These are phyloP conservation scores for Ophiognomonia clavigignenti-juglandacearum DNA, from an alignment of 2,329 filamentous ascomycete species.

Conservation along the genomic window DNA sequence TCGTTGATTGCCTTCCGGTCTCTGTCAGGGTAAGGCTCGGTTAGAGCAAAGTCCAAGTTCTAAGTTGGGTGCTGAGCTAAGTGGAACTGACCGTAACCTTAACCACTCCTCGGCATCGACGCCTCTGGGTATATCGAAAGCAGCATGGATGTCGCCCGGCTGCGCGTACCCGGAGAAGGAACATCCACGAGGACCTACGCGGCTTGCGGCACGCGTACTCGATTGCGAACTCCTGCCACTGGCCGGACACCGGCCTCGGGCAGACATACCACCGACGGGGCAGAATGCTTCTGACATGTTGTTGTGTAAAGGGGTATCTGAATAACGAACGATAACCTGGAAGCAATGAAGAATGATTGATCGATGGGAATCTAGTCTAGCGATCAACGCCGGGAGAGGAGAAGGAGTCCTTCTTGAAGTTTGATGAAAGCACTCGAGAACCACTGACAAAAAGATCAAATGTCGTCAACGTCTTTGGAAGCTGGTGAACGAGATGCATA, in stretches of 20 bases:
- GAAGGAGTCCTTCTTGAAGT: background rate
- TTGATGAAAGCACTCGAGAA: background rate
- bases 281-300: conserved; percentile 23
- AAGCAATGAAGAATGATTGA: background rate
- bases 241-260: conserved; percentile 23
- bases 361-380: background rate
- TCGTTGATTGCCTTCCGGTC: conserved; percentile 44
- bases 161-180: conserved; percentile 30
- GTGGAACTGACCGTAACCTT: conserved; percentile 30
- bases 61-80: background rate
- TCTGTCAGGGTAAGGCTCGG: conserved; percentile 21
- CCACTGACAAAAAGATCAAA: background rate
- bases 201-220: conserved; percentile 21
- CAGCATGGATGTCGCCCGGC: conserved; percentile 29
- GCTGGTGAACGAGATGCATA: too few relatives aligned
- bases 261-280: conserved; percentile 25
- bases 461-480: too few relatives aligned
- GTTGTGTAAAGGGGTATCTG: background rate
- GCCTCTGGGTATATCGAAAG: conserved; percentile 40
- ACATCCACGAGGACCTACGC: conserved; percentile 29
- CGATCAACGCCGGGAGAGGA: background rate
- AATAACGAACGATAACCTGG: too few relatives aligned
- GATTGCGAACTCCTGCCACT: conserved; percentile 21
- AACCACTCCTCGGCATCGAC: conserved; percentile 42
- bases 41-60: background rate